A percentile compares a stretch with the other conserved stretches of the same genome.
Evolutionary conservation across 2,329 filamentous ascomycete genomes (phyloP).

Genomic region (Fusarium luffae): DNA sequence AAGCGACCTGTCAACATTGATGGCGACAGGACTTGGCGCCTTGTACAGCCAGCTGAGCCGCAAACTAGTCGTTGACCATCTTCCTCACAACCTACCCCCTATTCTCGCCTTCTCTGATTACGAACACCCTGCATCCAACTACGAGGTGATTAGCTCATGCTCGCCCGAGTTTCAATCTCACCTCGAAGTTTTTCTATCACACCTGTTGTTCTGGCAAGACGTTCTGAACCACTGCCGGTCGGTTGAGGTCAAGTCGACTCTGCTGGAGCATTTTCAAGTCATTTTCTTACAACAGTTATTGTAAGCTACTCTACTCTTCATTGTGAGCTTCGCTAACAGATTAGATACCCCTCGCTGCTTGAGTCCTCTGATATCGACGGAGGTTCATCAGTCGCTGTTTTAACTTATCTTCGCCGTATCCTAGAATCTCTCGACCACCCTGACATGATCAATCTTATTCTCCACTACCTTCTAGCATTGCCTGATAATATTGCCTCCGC

Average conservation of each 20-base stretch:
- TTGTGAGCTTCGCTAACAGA: conserved; percentile 2
- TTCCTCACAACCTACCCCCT: conserved; percentile 79
- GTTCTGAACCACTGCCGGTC: conserved; percentile 96
- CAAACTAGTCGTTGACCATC: conserved; percentile 84
- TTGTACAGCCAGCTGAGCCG: conserved; percentile 74
- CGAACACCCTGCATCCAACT: conserved; percentile 74
- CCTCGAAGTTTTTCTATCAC: conserved; percentile 92
- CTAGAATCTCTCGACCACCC: conserved; percentile 92
- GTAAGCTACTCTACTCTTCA: conserved; percentile 60
- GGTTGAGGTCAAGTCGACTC: conserved; percentile 87
- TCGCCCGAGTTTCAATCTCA: conserved; percentile 83
- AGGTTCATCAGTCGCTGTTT: conserved; percentile 93
- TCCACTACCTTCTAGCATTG: conserved; percentile 90
- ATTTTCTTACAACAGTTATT: conserved; percentile 94
- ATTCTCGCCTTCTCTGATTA: conserved; percentile 93
- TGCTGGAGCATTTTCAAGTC: conserved; percentile 96
- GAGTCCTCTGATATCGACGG: conserved; percentile 98
- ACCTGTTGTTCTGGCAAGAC: conserved; percentile 97
- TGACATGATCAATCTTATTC: conserved; percentile 92
- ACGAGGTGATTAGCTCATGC: conserved; percentile 79
- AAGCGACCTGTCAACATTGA: conserved; percentile 93
- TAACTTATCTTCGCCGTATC: conserved; percentile 92
- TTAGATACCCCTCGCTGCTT: conserved; percentile 90
- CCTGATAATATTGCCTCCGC: conserved; percentile 64
- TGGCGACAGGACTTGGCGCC: conserved; percentile 94